A percentile compares a stretch with the other conserved stretches of the same genome.
These are phyloP conservation scores for Pseudogymnoascus sp. DNA, from an alignment of 2,329 filamentous ascomycete species.

Conservation along the genomic window DNA sequence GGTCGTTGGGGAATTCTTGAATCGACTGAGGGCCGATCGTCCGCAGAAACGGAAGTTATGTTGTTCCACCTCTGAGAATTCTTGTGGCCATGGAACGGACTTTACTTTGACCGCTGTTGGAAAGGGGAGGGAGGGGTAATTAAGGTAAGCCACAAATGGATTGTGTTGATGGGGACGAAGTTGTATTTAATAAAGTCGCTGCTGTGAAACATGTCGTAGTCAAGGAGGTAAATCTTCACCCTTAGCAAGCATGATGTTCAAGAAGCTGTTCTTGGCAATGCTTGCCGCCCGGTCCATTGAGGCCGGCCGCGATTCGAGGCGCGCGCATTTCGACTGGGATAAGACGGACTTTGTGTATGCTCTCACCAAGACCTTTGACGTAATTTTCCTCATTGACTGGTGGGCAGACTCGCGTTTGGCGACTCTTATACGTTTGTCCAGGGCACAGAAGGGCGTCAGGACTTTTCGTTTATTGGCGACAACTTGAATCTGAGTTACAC, in stretches of 20 bases:
- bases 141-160: background rate
- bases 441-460: constrained; percentile 41
- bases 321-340: constrained; percentile 13
- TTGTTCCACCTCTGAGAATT: constrained; percentile 3
- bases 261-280: background rate
- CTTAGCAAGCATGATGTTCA: background rate
- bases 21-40: background rate
- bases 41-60: constrained; percentile 1
- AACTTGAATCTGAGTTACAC: constrained; percentile 39
- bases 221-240: background rate
- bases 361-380: background rate
- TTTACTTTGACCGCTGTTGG: background rate
- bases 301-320: background rate
- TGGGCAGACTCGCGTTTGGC: constrained; percentile 36
- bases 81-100: background rate
- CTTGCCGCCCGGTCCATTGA: background rate
- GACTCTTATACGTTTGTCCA: constrained; percentile 46
- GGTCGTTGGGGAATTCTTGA: background rate
- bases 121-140: background rate
- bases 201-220: background rate
- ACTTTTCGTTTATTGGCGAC: constrained; percentile 48
- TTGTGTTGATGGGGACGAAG: background rate
- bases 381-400: background rate
- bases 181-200: background rate
- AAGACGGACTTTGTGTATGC: constrained; percentile 13